Evolutionary conservation across 257 asterid species (phyloP), one percentile per base, ranked within the genome.

Genomic region (Dorcoceras hygrometricum): DNA sequence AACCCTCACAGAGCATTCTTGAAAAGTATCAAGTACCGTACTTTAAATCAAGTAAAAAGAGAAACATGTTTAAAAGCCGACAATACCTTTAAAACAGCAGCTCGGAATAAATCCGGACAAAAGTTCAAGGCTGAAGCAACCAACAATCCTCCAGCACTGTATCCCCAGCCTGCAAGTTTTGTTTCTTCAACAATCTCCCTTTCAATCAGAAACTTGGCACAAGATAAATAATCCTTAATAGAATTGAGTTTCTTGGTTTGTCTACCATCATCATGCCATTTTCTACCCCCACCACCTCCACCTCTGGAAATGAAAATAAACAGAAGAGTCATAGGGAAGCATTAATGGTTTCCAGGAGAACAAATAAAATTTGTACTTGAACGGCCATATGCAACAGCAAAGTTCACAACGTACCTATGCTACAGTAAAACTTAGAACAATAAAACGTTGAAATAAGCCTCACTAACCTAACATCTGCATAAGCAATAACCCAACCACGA

Each of bases 401-500:
- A 16, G 20, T 58, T 50, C 60, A 58, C 28, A 7, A 54, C 50
- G 26, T 23, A 36, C 12, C 27, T 12, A 48, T 54, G 27, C 32
- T 48, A 29, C 51, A 20, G 36, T 28, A 39, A 34, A 59, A 26
- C 39, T 61, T 29, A 60, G 36, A 48, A 8, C 5, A 22, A 51
- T 8, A 43, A 62, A 53, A 57, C 19, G 3, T 11, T 24, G 50
- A 29, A 26, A n/a, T 53, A 24, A 53, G 63, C 32, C 58, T 23
- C 66, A 76, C 84, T 66, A 73, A 93, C 97, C 99, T 90, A 66
- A 90, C 99, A 82, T 94, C 96, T 58, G 97, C 95, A 80, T 85
- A 88, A 59, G 97, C 99, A 69, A 94, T 81, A 62, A 94, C 84
- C 99, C 99, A 94, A 69, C 96, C 97, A 73, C 97, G 99, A 78